phyloP scores from a whole-genome alignment of 208 protist species.

The Trypanosoma melophagium region DNA sequence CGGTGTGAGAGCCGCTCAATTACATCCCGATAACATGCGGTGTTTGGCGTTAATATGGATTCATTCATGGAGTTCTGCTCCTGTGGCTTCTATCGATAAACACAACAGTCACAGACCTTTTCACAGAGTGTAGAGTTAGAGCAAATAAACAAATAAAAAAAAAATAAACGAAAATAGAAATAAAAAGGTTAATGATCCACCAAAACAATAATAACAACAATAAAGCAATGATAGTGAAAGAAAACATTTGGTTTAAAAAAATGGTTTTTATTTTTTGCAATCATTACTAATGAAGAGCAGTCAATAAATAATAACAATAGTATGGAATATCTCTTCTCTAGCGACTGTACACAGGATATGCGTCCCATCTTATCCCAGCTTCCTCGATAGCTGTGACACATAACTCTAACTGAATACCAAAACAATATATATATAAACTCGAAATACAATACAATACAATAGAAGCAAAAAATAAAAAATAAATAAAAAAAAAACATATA shows the following conservation, averaged over 20 bases:
- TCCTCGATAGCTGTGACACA: no score
- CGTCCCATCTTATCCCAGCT: no score
- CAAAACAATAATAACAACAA: not conserved
- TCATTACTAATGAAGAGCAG: no score
- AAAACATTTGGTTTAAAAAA: not conserved
- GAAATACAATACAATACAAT: no score
- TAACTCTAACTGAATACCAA: no score
- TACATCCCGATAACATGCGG: conserved; percentile 15
- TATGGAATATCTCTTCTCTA: no score
- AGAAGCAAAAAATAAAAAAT: conserved; percentile 21
- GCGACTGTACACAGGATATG: no score
- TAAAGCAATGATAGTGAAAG: not conserved
- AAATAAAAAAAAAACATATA: conserved; percentile 18
- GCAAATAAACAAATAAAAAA: not conserved
- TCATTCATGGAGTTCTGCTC: no score
- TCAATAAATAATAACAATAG: no score
- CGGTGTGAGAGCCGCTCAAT: conserved; percentile 22
- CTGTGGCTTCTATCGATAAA: no score
- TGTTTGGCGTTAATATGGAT: not conserved
- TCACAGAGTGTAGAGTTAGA: not conserved
- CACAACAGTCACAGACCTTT: not conserved
- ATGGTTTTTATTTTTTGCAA: no score
- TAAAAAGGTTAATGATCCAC: no score
- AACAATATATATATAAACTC: not conserved
- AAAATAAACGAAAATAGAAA: conserved; percentile 7